phyloP scores from a whole-genome alignment of 2,329 filamentous ascomycete species.

The Geoglossum cookeanum region DNA sequence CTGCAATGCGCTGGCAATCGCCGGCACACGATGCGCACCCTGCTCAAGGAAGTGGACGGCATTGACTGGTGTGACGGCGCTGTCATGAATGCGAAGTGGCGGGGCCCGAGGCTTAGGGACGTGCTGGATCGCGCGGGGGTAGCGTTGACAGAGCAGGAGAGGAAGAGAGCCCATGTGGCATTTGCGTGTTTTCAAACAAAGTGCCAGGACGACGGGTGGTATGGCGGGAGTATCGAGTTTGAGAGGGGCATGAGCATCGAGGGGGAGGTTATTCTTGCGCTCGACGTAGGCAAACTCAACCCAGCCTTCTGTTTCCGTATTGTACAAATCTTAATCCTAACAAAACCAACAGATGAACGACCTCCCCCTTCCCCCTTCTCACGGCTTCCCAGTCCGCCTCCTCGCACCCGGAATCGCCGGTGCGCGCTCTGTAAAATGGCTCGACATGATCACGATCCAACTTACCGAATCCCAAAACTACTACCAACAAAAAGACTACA shows the following conservation, averaged over 20 bases:
- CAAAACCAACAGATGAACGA: conserved; percentile 28
- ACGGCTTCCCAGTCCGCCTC: conserved; percentile 33
- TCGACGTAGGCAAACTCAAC: conserved; percentile 20
- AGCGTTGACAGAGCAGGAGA: conserved; percentile 14
- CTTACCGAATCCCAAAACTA: conserved; percentile 31
- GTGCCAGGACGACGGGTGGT: conserved; percentile 39
- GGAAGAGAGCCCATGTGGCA: conserved; percentile 27
- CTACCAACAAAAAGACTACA: conserved; percentile 41
- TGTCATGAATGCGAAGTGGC: conserved; percentile 41
- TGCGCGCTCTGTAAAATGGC: conserved; percentile 36
- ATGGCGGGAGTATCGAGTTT: conserved; percentile 35
- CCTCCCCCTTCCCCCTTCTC: conserved; percentile 25
- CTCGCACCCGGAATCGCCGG: conserved; percentile 34
- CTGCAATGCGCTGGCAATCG: conserved; percentile 42
- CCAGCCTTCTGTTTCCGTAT: not conserved
- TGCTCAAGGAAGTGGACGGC: conserved; percentile 37
- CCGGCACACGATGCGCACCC: conserved; percentile 39
- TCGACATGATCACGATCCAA: conserved; percentile 33
- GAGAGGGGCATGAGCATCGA: conserved; percentile 24
- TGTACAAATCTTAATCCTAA: conserved; percentile 12
- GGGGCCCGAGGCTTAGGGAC: conserved; percentile 32
- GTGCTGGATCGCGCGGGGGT: conserved; percentile 30
- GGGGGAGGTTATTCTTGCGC: conserved; percentile 28
- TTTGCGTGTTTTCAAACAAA: conserved; percentile 34
- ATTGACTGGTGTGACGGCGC: conserved; percentile 42